phyloP scores from a whole-genome alignment of 2,329 filamentous ascomycete species.

The Venturia effusa region DNA sequence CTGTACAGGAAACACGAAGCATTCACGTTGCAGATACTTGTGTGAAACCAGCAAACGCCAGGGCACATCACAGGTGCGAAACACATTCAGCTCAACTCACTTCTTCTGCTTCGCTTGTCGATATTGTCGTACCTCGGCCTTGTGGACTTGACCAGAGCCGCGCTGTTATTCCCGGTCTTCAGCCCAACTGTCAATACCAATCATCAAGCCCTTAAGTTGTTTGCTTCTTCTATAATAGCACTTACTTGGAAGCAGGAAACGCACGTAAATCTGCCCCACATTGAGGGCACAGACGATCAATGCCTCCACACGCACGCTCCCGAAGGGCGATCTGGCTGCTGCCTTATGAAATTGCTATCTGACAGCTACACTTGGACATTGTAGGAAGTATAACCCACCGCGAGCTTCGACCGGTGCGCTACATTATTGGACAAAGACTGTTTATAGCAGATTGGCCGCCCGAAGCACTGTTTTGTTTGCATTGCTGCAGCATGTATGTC shows the following conservation, averaged over 20 bases:
- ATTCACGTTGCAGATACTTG: neutral
- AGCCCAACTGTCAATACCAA: neutral
- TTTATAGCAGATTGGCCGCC: neutral
- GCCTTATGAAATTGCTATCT: neutral
- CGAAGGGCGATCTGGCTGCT: neutral
- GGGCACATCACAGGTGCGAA: neutral
- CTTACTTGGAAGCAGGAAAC: neutral
- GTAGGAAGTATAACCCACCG: neutral
- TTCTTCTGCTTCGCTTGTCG: neutral
- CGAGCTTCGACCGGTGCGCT: neutral
- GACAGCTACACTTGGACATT: neutral
- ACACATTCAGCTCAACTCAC: neutral
- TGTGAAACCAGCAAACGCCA: neutral
- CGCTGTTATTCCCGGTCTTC: neutral
- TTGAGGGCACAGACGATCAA: neutral
- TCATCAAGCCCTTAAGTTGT: neutral
- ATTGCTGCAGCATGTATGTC: neutral
- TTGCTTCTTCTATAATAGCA: neutral
- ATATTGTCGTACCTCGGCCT: neutral
- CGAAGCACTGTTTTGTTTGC: neutral
- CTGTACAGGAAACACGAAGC: neutral
- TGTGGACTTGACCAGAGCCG: neutral
- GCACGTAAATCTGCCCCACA: neutral
- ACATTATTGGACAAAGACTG: neutral
- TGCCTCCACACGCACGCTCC: neutral